Percentiles rank a stretch among this genome's conserved stretches.
Conservation (phyloP, 202 grass and related monocot genomes). For the Sporobolus alterniflorus region DNA sequence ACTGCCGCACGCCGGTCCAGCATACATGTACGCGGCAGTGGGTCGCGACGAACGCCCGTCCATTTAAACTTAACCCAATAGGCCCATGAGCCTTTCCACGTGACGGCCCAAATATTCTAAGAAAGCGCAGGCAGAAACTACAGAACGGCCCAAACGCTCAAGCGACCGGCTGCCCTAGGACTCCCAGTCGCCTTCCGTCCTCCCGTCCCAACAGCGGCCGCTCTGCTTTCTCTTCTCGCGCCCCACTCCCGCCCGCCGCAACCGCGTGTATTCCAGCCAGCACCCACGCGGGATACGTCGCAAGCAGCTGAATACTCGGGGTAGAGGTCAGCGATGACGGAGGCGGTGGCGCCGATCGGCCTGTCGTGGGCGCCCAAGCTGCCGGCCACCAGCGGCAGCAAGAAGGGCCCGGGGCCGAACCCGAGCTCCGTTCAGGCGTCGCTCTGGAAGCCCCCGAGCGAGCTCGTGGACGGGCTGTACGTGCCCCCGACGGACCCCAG, state of each 20-base stretch:
- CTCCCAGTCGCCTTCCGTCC: background rate
- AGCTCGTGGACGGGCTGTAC: constrained; percentile 83
- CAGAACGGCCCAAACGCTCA: background rate
- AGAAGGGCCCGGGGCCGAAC: background rate
- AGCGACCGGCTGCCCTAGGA: background rate
- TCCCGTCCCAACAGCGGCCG: background rate
- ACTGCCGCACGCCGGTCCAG: too few species aligned
- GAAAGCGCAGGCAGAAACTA: background rate
- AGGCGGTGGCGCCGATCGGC: constrained; percentile 37
- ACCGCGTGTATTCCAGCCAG: too few species aligned
- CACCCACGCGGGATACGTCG: background rate
- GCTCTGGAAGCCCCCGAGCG: constrained; percentile 48
- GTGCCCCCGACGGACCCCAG: constrained; percentile 74
- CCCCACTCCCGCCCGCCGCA: too few species aligned
- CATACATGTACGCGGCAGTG: too few species aligned
- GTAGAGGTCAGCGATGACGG: constrained; percentile 13
- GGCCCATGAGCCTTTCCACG: background rate
- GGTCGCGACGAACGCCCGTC: too few species aligned
- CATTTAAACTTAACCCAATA: background rate
- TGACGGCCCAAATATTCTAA: background rate
- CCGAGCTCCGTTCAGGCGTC: constrained; percentile 40
- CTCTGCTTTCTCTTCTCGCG: constrained; percentile 4
- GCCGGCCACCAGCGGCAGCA: constrained; percentile 12
- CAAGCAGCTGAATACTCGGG: too few species aligned
- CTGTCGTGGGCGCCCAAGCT: constrained; percentile 59